phyloP scores from a whole-genome alignment of 2,329 filamentous ascomycete genomes.

The Rutstroemia sp. region DNA sequence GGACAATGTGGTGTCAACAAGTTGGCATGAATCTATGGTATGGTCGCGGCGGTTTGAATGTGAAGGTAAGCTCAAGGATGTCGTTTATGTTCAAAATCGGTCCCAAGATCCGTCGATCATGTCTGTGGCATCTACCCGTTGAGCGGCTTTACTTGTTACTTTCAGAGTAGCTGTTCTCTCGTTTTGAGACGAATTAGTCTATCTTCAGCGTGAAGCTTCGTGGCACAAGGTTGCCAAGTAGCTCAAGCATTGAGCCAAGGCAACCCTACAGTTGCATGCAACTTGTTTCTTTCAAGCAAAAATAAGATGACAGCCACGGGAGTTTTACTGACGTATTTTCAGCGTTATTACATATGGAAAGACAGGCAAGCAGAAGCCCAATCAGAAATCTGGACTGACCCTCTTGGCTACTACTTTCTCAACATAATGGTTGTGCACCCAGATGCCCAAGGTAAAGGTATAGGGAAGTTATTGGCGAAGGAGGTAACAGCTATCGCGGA shows the following conservation, averaged over 20 bases:
- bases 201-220: background rate
- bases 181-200: background rate
- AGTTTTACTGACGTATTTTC: conserved; percentile 3
- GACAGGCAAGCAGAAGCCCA: conserved; percentile 55
- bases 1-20: conserved; percentile 60
- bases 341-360: conserved; percentile 70
- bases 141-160: background rate
- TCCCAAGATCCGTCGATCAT: background rate
- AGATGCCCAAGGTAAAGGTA: conserved; percentile 56
- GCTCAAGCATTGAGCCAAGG: background rate
- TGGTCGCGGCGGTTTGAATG: conserved; percentile 61
- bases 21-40: conserved; percentile 60
- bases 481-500: conserved; percentile 58
- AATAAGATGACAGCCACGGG: background rate
- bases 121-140: background rate
- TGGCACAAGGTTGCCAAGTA: background rate
- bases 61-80: conserved; percentile 36
- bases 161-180: background rate
- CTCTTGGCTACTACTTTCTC: conserved; percentile 65
- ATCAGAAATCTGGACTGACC: conserved; percentile 54
- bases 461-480: conserved; percentile 58
- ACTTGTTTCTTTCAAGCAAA: background rate
- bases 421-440: conserved; percentile 67
- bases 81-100: background rate
- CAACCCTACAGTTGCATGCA: background rate